Base-by-base conservation (phyloP, 2,329 filamentous ascomycete genomes). In the Emericellopsis atlantica region DNA sequence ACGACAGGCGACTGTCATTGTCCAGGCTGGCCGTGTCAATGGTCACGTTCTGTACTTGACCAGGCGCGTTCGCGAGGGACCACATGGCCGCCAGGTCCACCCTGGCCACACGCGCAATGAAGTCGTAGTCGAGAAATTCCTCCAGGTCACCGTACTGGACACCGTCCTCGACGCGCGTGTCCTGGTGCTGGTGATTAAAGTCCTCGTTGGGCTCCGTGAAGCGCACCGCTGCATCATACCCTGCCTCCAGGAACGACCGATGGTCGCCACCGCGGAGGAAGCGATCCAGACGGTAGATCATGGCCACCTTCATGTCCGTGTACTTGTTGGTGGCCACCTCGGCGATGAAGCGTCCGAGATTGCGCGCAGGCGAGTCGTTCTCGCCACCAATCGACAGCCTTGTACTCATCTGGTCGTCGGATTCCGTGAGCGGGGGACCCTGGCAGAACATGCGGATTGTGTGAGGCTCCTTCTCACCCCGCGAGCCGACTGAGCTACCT, bases 181-280 rank as follows among this genome's bases (percentile, higher is more conserved):
- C 63, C 54, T 77, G 73, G 47, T 77, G 72, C 54, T 77, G 72
- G 49, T 77, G 74, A 4, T 55, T 59, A 50, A 67, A 77, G 50
- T 76, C 60, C 55, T 78, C 74, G 41, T 69, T 64, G 0, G 73
- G 70, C 55, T 78, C 74, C 0, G 72, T 76, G 60, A 73, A 76
- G 2, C 74, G 64, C 12, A 69, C 64, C 0, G 69, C 70, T 4
- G 71, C 59, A n/a, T 4, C n/a, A 48, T 70, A 77, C 4, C 73
- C 73, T n/a, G 65, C 63, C 35, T 66, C 55, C 11, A 78, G 64
- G 51, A 77, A 77, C 0, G 69, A 62, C 5, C 61, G 56, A 52
- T 78, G 73, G 53, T 77, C 73, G 24, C 73, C 73, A 32, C 73
- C 70, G 4, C 73, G 62, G 5, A 75, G 59, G 53, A 69, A 77